Evolutionary conservation across 257 asterid genomes (phyloP).

Genomic region (Nicotiana tomentosiformis): DNA sequence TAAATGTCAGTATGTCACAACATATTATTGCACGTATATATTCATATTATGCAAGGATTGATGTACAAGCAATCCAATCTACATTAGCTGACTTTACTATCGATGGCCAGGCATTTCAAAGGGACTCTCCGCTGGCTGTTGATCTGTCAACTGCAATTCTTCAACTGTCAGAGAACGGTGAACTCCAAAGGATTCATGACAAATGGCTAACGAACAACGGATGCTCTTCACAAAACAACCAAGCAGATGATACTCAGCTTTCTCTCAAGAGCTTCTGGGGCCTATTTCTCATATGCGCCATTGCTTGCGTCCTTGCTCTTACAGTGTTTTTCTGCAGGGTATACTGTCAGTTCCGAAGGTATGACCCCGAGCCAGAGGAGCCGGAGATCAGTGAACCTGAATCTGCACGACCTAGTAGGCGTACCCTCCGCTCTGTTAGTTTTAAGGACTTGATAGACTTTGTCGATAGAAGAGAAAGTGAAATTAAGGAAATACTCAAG

Average conservation of each 20-base stretch:
- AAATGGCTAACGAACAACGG: slow-evolving; percentile 54
- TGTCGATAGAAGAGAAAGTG: slow-evolving; percentile 70
- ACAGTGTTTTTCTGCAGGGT: slow-evolving; percentile 45
- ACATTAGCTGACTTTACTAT: background rate
- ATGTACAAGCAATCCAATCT: background rate
- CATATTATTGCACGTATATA: no score
- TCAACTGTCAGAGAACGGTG: slow-evolving; percentile 86
- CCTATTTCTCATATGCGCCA: slow-evolving; percentile 70
- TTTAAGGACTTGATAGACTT: slow-evolving; percentile 55
- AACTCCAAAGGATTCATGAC: slow-evolving; percentile 74
- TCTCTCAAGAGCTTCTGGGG: slow-evolving; percentile 97
- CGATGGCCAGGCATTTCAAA: slow-evolving; percentile 56
- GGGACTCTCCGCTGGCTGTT: slow-evolving; percentile 73
- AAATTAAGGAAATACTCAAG: slow-evolving; percentile 54
- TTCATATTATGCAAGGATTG: background rate
- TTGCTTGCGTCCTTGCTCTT: slow-evolving; percentile 52
- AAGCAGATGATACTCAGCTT: slow-evolving; percentile 44
- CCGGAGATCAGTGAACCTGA: slow-evolving; percentile 32
- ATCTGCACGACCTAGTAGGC: slow-evolving; percentile 26
- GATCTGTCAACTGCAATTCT: slow-evolving; percentile 81
- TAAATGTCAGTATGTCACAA: no score
- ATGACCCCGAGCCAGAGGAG: slow-evolving; percentile 33
- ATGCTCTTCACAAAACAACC: slow-evolving; percentile 47
- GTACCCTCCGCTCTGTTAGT: slow-evolving; percentile 36
- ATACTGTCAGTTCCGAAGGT: slow-evolving; percentile 53